Base-by-base conservation (phyloP, 2,329 filamentous ascomycete genomes). In the Botrytis aclada region DNA sequence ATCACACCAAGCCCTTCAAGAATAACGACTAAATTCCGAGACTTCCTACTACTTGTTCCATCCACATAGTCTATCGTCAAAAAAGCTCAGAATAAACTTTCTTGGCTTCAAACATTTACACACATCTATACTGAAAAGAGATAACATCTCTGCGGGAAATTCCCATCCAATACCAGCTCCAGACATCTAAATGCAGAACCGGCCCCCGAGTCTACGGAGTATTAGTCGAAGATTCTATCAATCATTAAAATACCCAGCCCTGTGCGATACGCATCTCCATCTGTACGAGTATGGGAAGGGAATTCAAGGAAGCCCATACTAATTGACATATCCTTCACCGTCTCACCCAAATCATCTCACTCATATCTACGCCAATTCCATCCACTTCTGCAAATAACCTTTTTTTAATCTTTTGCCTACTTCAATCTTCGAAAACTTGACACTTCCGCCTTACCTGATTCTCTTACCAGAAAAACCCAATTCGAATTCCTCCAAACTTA, bases 321-420 rank as follows among this genome's bases (percentile, higher is more conserved):
- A 56, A 29, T 56, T 32, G 20, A 43, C 54, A 69, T 43, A 72
- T 67, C 69, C 60, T 71, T 71, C 69, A 71, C 69, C 70, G 63
- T 72, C 70, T 72, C 70, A 72, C 51, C 56, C 4, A 32, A 45
- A 41, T 62, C 67, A 51, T 62, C 67, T 61, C 63, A 66, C 63
- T 66, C 63, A 51, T 39, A 62, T 67, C 43, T 34, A 69, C n/a
- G 37, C 66, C 64, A 43, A 32, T 64, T 14, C 61, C 39, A 64
- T 45, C 62, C 41, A 64, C 39, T 64, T 39, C 64, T 37, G 25
- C 64, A 10, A 54, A 66, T n/a, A 9, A n/a, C 6, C 12, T 20
- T 6, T 39, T 29, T 29, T 29, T n/a, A 25, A n/a, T n/a, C n/a
- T 51, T 66, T 66, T 39, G 14, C 45, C 32, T 66, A 12, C 16